Evolutionary conservation across 2,329 filamentous ascomycete genomes (phyloP).

Genomic region (Diaporthe sp.): DNA sequence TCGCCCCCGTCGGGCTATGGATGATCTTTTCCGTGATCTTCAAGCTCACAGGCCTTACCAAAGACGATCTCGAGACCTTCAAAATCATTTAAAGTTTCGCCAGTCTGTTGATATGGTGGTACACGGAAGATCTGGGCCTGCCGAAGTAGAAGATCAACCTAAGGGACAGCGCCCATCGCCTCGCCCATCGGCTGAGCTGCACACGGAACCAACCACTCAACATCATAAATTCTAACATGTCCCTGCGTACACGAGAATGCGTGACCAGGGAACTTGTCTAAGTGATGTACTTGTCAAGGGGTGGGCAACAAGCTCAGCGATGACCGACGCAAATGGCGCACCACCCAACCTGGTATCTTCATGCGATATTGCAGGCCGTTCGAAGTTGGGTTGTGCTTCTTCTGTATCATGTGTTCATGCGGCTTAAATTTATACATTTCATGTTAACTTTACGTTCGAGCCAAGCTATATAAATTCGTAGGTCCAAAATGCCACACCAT

Average conservation of each 20-base stretch:
- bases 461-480: background rate
- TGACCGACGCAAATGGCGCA: background rate
- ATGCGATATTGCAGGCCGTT: too few species aligned
- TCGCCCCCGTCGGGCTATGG: too few species aligned
- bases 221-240: too few species aligned
- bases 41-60: background rate
- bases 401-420: too few species aligned
- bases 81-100: too few species aligned
- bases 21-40: background rate
- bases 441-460: background rate
- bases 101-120: too few species aligned
- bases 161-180: background rate
- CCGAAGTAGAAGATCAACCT: background rate
- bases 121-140: background rate
- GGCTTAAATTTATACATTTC: background rate
- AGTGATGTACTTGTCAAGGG: background rate
- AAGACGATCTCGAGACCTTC: too few species aligned
- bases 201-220: too few species aligned
- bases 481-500: background rate
- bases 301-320: background rate
- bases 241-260: too few species aligned
- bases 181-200: too few species aligned
- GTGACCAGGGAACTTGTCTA: too few species aligned
- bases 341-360: background rate
- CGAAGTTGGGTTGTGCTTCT: background rate